Evolutionary conservation across 805 yeast species (phyloP).

Genomic region (Lipomyces yamanashiensis): DNA sequence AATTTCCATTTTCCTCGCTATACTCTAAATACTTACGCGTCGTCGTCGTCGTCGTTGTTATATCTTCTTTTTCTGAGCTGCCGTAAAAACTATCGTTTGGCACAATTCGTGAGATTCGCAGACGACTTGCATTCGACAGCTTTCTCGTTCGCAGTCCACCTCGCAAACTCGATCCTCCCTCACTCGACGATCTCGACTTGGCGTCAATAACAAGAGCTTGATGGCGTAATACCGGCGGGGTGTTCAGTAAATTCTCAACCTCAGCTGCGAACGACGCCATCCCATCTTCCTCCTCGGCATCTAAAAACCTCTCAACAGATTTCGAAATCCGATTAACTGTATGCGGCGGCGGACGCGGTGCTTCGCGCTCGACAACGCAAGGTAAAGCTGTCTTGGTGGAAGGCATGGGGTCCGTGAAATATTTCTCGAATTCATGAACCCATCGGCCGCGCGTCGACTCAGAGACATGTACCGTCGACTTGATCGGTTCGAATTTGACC

Average conservation of each 20-base stretch:
- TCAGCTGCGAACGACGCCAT: constrained; percentile 23
- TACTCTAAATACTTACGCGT: constrained; percentile 2
- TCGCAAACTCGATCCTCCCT: not conserved
- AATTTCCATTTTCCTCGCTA: not conserved
- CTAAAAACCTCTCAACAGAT: constrained; percentile 21
- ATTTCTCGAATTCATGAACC: constrained; percentile 24
- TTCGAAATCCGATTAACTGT: constrained; percentile 2
- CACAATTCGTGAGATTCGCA: constrained; percentile 18
- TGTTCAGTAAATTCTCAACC: constrained; percentile 25
- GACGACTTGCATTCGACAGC: constrained; percentile 14
- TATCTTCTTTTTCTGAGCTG: constrained; percentile 3
- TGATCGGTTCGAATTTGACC: constrained; percentile 11
- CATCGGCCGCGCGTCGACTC: constrained; percentile 13
- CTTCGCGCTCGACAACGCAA: not conserved
- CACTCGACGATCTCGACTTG: not conserved
- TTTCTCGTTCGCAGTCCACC: not conserved
- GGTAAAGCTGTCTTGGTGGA: too few species aligned
- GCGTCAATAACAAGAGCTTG: not conserved
- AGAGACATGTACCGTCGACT: constrained; percentile 11
- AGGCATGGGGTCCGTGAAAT: not conserved
- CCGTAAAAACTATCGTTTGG: constrained; percentile 19
- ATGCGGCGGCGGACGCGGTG: constrained; percentile 10
- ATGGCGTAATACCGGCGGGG: constrained; percentile 31
- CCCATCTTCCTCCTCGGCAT: constrained; percentile 29
- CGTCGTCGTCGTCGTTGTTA: not conserved